These are phyloP conservation scores for Saccharomycopsis phalli DNA, from an alignment of 1,139 yeast species.

Conservation along the genomic window DNA sequence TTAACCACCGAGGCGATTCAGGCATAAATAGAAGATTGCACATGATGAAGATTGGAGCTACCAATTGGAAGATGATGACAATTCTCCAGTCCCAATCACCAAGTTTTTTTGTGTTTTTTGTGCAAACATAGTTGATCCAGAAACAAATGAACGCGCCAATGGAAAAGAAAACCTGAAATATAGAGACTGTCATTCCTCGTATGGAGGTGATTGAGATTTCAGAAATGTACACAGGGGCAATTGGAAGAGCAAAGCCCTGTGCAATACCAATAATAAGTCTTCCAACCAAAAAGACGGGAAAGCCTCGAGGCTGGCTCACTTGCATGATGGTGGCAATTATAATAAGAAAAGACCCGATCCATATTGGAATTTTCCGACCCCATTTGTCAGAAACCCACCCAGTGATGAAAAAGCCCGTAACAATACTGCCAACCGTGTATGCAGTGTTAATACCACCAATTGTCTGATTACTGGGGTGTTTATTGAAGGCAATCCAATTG, in stretches of 20 bases:
- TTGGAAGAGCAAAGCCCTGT: constrained; percentile 20
- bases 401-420: constrained; percentile 21
- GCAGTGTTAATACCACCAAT: constrained; percentile 22
- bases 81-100: constrained; percentile 21
- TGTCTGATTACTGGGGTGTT: constrained; percentile 20
- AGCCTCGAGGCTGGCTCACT: constrained; percentile 19
- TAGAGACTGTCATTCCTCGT: constrained; percentile 27
- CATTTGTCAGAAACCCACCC: constrained; percentile 21
- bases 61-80: constrained; percentile 18
- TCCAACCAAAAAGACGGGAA: constrained; percentile 20
- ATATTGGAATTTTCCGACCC: constrained; percentile 24
- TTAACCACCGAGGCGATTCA: constrained; percentile 45
- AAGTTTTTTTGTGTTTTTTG: constrained; percentile 14
- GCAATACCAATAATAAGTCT: constrained; percentile 20
- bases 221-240: constrained; percentile 19
- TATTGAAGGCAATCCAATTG: constrained; percentile 21
- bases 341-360: constrained; percentile 14
- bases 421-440: constrained; percentile 22
- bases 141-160: constrained; percentile 20
- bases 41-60: constrained; percentile 18
- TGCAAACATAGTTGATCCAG: constrained; percentile 20
- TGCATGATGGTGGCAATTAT: constrained; percentile 21
- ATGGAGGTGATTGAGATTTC: constrained; percentile 45
- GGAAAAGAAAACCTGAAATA: constrained; percentile 20
- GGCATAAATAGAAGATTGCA: constrained; percentile 27